Conservation (phyloP, 768 basidiomycete species). For the Boletus sensibilis region DNA sequence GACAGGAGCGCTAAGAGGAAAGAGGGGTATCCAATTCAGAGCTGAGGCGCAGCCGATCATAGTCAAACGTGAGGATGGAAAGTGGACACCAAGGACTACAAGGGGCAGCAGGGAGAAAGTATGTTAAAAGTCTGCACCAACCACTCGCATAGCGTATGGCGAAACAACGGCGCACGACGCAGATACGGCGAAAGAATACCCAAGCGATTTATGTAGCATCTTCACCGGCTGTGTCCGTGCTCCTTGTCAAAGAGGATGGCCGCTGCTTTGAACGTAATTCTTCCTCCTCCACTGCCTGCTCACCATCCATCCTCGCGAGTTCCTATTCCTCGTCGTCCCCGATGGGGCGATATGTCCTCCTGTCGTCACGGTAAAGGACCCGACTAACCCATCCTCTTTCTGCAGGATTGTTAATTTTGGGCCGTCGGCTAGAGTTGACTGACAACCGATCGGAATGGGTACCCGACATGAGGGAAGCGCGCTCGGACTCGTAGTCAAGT, state of each 20-base stretch:
- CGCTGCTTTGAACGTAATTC: constrained; percentile 17
- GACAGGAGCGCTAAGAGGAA: not conserved
- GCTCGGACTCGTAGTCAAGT: constrained; percentile 64
- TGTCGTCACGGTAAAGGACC: constrained; percentile 44
- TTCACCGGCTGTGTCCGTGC: constrained; percentile 6
- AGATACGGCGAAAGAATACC: not conserved
- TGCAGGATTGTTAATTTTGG: constrained; percentile 19
- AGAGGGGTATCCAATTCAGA: constrained; percentile 3
- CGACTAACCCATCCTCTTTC: constrained; percentile 50
- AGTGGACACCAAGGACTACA: constrained; percentile 12
- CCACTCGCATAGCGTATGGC: constrained; percentile 6
- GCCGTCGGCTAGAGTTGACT: constrained; percentile 29
- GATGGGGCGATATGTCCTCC: constrained; percentile 49
- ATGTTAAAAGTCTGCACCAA: constrained; percentile 1
- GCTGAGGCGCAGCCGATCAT: constrained; percentile 1
- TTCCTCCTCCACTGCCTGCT: constrained; percentile 29
- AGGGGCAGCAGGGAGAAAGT: constrained; percentile 2
- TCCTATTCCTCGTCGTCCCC: constrained; percentile 52
- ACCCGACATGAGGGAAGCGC: constrained; percentile 51
- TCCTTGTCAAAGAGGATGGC: constrained; percentile 12
- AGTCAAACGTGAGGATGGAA: constrained; percentile 29
- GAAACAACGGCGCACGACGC: constrained; percentile 6
- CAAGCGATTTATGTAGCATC: constrained; percentile 7
- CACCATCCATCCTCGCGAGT: constrained; percentile 51
- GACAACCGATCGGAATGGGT: constrained; percentile 39